Base-by-base conservation (phyloP, 345 rosid genomes). In the Angophora floribunda region DNA sequence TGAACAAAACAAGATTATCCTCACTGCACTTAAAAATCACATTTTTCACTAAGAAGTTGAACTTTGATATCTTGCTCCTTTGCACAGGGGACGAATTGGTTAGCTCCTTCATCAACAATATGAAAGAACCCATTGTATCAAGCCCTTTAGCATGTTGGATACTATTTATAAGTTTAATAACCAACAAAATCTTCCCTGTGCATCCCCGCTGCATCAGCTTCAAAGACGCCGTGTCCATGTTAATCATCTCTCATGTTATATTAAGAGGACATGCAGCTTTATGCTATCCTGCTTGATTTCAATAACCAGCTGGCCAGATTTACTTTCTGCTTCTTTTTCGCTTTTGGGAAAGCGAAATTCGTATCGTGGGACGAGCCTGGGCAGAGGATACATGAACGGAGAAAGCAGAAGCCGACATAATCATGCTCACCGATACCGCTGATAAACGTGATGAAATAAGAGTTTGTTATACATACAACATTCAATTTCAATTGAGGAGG, bases 401-500 rank as follows among this genome's bases (percentile, higher is more conserved):
- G 51, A 86, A 52, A 65, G 45, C 51, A 44, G 32, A 84, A 45
- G 19, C 26, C 45, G 15, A 41, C 24, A 7, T 53, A 17, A 53
- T 19, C 21, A 53, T 19, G 22, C 22, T 53, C 24, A 53, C 22
- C 57, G 22, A 22, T 7, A 19, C 57, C 15, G 53, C 53, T 52
- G 78, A 86, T 49, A n/a, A 87, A 26, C 7, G 52, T 26, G 61
- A 59, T 78, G 87, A 86, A 50, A 63, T 51, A 78, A 78, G 82
- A 41, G n/a, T 79, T 80, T 67, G 86, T 87, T 88, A 85, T 52
- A 90, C 99, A 89, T 96, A 98, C 99, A 91, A 97, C 99, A 94
- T n/a, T n/a, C n/a, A n/a, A n/a, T n/a, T 97, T 98, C 98, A 98
- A 91, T 89, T 95, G 99, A 26, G 99, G 99, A 51, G 99, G 99